Base-by-base conservation (phyloP, 331 rosid genomes). In the Quercus lobata region DNA sequence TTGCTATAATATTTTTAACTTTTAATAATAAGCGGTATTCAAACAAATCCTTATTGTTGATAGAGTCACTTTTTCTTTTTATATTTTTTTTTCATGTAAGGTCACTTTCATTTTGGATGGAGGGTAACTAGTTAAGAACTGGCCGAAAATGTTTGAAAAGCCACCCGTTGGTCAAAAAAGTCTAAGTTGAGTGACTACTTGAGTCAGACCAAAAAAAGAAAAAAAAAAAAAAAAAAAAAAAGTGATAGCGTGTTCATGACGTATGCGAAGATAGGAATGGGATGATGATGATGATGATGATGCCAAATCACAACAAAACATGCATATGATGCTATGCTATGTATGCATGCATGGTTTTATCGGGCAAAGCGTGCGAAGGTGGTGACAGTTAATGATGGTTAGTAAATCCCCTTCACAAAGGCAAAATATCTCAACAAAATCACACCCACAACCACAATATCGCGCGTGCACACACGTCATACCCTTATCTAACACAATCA, bases 291-390 rank as follows among this genome's bases (percentile, higher is more conserved):
- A 82, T 76, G 56, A 37, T 52, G 72, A 6, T 54, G 7, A 52
- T 75, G 73, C 72, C 22, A 30, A 35, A 11, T 79, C 74, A 54
- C 10, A 57, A 30, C 68, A 74, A 41, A 37, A 29, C 44, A 27
- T 55, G 25, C 53, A 25, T 4, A 15, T 27, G 35, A 60, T 77
- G 63, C 53, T 57, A 7, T 53, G 81, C n/a, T 30, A 29, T 34
- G 6, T 69, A n/a, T 19, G 46, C 54, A 18, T 61, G 77, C 70
- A 37, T 55, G 22, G 56, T 74, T 57, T 68, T 11, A 57, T 41
- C 49, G 71, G 71, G 58, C 93, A 84, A 82, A 86, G 88, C 91
- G 90, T 87, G 91, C 90, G 34, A 69, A 75, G 81, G 57, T 57
- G 57, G 84, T 73, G 49, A 54, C 82, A 68, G 75, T 80, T 75